These are phyloP conservation scores for Serpula lacrymans DNA, from an alignment of 768 basidiomycete species.

Conservation along the genomic window DNA sequence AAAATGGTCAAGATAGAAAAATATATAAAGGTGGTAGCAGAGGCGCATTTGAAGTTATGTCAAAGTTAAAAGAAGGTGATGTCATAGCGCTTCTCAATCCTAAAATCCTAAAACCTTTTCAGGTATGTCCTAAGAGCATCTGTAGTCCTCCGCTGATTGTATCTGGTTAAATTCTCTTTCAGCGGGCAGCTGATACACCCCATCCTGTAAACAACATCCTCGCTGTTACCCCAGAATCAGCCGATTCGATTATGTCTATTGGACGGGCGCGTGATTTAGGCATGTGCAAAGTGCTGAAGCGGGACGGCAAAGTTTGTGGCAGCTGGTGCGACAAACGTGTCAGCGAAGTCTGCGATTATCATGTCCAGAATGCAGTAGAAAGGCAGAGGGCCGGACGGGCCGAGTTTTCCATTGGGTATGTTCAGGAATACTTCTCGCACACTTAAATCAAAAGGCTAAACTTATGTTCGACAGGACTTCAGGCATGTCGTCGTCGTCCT, in stretches of 20 bases:
- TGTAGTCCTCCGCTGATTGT: not conserved
- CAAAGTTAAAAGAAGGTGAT: conserved; percentile 83
- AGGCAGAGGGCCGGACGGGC: conserved; percentile 69
- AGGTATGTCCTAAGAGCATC: conserved; percentile 39
- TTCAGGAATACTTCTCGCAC: conserved; percentile 8
- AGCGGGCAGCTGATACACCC: conserved; percentile 54
- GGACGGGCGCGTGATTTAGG: conserved; percentile 88
- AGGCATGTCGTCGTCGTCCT: conserved; percentile 52
- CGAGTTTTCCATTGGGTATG: conserved; percentile 83
- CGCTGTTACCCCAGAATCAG: conserved; percentile 82
- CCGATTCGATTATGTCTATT: conserved; percentile 75
- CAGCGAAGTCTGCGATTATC: conserved; percentile 88
- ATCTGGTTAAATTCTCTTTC: conserved; percentile 12
- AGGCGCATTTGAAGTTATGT: conserved; percentile 88
- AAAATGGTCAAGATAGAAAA: conserved; percentile 52
- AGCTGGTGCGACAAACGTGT: conserved; percentile 91
- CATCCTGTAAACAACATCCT: conserved; percentile 82
- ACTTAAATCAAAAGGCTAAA: too few relatives aligned
- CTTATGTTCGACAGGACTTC: conserved; percentile 53
- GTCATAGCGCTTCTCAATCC: conserved; percentile 91
- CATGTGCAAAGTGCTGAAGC: conserved; percentile 72
- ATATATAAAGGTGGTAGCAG: conserved; percentile 85
- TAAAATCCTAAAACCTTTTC: conserved; percentile 78
- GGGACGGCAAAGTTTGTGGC: conserved; percentile 78
- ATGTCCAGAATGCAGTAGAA: conserved; percentile 80